These are phyloP conservation scores for Strobilomyces dryophilus DNA, from an alignment of 768 basidiomycete genomes.

Conservation along the genomic window DNA sequence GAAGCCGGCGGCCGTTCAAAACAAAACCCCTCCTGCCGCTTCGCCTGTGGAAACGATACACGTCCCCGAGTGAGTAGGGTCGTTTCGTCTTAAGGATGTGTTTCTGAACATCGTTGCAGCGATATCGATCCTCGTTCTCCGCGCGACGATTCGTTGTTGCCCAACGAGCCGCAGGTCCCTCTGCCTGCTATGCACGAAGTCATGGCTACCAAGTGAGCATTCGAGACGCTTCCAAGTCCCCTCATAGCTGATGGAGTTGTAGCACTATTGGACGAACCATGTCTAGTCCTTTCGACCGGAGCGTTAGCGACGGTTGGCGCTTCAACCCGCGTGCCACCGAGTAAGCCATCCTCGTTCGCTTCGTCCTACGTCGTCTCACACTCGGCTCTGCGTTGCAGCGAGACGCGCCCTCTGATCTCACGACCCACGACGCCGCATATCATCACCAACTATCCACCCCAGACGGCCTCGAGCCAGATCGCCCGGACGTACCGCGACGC, in stretches of 20 bases:
- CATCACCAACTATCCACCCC: constrained; percentile 20
- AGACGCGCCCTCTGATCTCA: constrained; percentile 50
- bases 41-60: constrained; percentile 29
- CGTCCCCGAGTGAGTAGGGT: constrained; percentile 27
- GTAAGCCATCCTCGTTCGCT: constrained; percentile 16
- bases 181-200: constrained; percentile 34
- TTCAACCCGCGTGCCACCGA: constrained; percentile 16
- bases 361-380: background rate
- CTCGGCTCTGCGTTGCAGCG: constrained; percentile 33
- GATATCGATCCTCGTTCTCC: constrained; percentile 30
- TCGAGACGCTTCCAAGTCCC: background rate
- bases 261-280: constrained; percentile 18
- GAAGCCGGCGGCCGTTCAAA: constrained; percentile 8
- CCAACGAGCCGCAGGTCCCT: constrained; percentile 27
- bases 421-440: constrained; percentile 30
- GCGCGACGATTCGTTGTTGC: constrained; percentile 27
- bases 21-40: constrained; percentile 8
- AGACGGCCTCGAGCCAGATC: constrained; percentile 20
- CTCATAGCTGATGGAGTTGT: background rate
- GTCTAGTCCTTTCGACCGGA: constrained; percentile 16
- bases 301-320: constrained; percentile 10
- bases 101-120: constrained; percentile 7
- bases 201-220: constrained; percentile 22
- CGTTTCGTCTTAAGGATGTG: background rate
- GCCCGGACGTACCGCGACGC: constrained; percentile 21